Conservation (phyloP, 2,329 filamentous ascomycete genomes). For the Botrytis squamosa region DNA sequence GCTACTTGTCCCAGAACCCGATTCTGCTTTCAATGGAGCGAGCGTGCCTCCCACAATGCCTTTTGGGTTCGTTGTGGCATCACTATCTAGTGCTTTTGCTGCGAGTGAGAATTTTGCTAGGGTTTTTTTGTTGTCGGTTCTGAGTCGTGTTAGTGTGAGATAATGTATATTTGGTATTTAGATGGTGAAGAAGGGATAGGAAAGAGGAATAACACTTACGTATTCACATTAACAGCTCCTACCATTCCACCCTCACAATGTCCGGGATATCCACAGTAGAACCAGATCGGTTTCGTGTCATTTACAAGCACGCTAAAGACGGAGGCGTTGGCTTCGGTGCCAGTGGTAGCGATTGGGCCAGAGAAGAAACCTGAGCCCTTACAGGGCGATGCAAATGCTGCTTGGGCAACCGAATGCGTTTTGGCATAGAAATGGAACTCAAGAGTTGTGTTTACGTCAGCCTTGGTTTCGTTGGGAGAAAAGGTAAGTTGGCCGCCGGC, state of each 20-base stretch:
- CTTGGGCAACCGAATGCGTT: slow-evolving; percentile 51
- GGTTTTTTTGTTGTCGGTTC: slow-evolving; percentile 7
- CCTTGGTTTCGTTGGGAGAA: slow-evolving; percentile 50
- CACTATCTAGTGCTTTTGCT: not conserved
- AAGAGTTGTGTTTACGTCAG: slow-evolving; percentile 49
- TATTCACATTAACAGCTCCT: slow-evolving; percentile 43
- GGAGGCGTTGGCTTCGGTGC: slow-evolving; percentile 26
- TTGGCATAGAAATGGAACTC: slow-evolving; percentile 55
- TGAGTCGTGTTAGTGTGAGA: not conserved
- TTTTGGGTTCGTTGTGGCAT: slow-evolving; percentile 1
- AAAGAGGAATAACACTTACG: slow-evolving; percentile 34
- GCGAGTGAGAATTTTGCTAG: not conserved
- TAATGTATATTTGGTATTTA: not conserved
- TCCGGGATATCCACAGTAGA: slow-evolving; percentile 43
- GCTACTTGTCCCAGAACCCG: not conserved
- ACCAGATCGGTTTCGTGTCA: slow-evolving; percentile 45
- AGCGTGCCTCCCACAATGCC: not conserved
- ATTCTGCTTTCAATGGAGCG: not conserved
- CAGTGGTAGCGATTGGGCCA: slow-evolving; percentile 26
- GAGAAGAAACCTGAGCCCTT: slow-evolving; percentile 34
- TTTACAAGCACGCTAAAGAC: slow-evolving; percentile 46
- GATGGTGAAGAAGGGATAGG: not conserved
- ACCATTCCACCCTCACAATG: slow-evolving; percentile 47
- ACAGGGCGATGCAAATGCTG: slow-evolving; percentile 40
- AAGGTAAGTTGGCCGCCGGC: slow-evolving; percentile 44